Evolutionary conservation across 2,329 filamentous ascomycete genomes (phyloP).

Genomic region (Myriosclerotinia curreyana): DNA sequence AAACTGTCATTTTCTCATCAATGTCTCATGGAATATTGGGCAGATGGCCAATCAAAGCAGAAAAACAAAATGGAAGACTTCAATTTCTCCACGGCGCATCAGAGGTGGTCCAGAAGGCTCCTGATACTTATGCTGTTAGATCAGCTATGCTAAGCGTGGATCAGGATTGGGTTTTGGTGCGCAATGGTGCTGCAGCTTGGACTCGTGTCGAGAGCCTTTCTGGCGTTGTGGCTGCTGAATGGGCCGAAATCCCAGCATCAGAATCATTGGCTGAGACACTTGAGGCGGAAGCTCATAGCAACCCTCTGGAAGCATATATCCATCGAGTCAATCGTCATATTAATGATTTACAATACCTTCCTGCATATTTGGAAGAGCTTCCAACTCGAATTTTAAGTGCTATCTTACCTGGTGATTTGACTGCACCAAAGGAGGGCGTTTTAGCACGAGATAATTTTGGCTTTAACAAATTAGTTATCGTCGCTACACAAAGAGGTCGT

Average conservation of each 20-base stretch:
- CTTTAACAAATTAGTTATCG: conserved; percentile 78
- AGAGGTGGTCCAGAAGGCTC: conserved; percentile 72
- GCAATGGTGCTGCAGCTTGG: conserved; percentile 81
- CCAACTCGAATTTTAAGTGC: conserved; percentile 66
- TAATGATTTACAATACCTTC: conserved; percentile 72
- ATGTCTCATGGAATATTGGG: conserved; percentile 72
- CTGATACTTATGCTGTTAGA: conserved; percentile 70
- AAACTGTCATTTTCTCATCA: conserved; percentile 72
- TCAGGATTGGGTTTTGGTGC: conserved; percentile 77
- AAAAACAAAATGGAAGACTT: conserved; percentile 46
- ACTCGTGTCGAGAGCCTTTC: conserved; percentile 76
- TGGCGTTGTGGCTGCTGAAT: conserved; percentile 74
- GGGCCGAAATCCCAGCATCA: conserved; percentile 71
- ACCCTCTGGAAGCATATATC: conserved; percentile 75
- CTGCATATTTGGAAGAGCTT: conserved; percentile 66
- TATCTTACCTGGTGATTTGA: conserved; percentile 52
- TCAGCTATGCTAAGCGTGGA: conserved; percentile 66
- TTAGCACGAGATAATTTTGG: conserved; percentile 75
- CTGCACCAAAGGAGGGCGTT: conserved; percentile 44
- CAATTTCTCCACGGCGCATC: conserved; percentile 63
- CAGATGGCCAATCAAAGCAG: conserved; percentile 62
- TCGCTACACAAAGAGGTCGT: conserved; percentile 76
- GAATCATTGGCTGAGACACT: conserved; percentile 76
- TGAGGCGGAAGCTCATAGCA: conserved; percentile 82
- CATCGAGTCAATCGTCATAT: conserved; percentile 82